These are phyloP conservation scores for Flaveria bidentis DNA, from an alignment of 129 eudicot species.

Conservation along the genomic window DNA sequence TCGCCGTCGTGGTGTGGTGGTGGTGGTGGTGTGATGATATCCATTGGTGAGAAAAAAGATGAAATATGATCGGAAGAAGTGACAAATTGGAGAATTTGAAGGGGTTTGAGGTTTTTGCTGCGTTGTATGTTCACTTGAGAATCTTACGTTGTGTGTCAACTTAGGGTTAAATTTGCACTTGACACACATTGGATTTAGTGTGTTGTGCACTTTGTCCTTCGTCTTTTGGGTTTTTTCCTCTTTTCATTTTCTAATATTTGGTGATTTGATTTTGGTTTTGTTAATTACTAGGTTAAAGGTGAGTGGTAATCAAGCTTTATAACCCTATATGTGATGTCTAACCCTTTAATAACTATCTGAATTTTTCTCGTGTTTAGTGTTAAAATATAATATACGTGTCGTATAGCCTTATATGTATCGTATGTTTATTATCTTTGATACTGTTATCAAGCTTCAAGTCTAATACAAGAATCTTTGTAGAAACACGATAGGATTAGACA, in stretches of 20 bases:
- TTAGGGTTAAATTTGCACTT: conserved; percentile 29
- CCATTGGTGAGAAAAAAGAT: conserved; percentile 45
- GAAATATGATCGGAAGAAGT: conserved; percentile 24
- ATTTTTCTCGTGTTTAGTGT: too few species aligned
- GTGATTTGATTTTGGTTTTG: background rate
- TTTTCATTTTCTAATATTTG: background rate
- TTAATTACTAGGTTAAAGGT: too few species aligned
- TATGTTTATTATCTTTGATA: too few species aligned
- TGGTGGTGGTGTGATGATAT: conserved; percentile 38
- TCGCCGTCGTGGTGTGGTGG: conserved; percentile 34
- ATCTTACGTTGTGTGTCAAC: conserved; percentile 41
- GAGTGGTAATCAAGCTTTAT: too few species aligned
- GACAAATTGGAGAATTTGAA: conserved; percentile 44
- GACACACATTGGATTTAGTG: background rate
- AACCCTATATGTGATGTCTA: too few species aligned
- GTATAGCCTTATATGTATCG: too few species aligned
- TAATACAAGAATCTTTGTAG: too few species aligned
- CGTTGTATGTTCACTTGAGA: conserved; percentile 29
- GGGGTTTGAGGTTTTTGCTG: conserved; percentile 36
- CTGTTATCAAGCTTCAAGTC: too few species aligned
- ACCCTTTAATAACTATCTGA: too few species aligned
- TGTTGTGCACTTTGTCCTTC: background rate
- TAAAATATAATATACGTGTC: too few species aligned
- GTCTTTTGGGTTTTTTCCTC: background rate
- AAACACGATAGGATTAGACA: too few species aligned